Conservation (phyloP, 73 alveolate genomes). For the Uronychia setigera region DNA sequence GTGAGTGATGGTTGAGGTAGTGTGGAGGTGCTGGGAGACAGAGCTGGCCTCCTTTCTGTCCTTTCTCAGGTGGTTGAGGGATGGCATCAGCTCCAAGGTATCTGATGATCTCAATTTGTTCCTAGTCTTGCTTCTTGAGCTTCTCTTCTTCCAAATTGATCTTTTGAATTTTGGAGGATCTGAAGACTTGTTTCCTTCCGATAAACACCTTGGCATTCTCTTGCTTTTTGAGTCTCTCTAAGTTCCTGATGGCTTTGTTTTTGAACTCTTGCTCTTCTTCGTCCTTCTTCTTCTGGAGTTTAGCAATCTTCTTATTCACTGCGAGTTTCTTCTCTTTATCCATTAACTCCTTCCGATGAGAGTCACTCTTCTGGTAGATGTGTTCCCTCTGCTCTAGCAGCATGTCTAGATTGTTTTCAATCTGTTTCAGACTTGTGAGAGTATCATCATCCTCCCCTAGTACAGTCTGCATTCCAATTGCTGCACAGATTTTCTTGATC, state of each 20-base stretch:
- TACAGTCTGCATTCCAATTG: neutral
- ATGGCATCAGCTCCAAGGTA: neutral
- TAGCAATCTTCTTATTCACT: neutral
- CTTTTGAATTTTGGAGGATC: neutral
- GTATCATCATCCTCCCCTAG: neutral
- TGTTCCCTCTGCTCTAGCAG: neutral
- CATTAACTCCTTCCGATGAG: neutral
- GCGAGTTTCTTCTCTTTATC: neutral
- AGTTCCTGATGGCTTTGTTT: neutral
- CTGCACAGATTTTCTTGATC: neutral
- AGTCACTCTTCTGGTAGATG: neutral
- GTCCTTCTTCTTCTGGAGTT: neutral
- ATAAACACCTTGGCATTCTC: conserved; percentile 1
- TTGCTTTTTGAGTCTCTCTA: neutral
- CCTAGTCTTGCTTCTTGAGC: neutral
- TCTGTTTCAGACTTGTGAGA: neutral
- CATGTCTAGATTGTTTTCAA: neutral
- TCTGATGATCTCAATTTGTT: neutral
- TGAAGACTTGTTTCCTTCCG: neutral
- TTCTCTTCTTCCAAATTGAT: neutral
- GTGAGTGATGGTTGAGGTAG: too few species aligned
- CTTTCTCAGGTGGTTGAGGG: too few species aligned
- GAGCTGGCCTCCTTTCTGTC: too few species aligned
- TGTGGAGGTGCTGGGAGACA: too few species aligned
- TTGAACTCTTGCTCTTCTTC: neutral